Base-by-base conservation (phyloP, 257 asterid species). In the Nicotiana noctiflora region DNA sequence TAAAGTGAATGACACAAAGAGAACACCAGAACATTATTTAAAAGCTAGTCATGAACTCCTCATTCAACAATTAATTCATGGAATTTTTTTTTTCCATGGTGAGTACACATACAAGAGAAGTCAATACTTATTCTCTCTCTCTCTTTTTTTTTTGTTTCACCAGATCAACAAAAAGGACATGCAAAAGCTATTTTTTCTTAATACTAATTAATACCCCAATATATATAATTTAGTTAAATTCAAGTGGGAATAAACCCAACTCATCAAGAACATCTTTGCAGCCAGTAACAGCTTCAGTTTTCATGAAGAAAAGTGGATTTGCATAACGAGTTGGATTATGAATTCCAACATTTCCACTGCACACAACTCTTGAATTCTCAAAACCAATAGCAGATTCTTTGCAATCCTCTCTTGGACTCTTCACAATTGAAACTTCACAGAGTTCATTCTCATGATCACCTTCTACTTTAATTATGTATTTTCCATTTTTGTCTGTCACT, bases 221-320 rank as follows among this genome's bases (percentile, higher is more conserved):
- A 13, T 44, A 13, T 44, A 9, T 10, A 27, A 23, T 12, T 52
- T 27, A 55, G 18, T 1, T 21, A 74, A 74, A 25, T 14, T 74
- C 62, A 49, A 49, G 27, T 21, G 13, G 74, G 64, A 63, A 67
- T 1, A 3, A 82, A 49, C 51, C 86, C 84, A 89, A 8, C 10
- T 85, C 88, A 7, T 63, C 59, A 21, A 89, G 76, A 12, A 85
- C 80, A 0, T 31, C 12, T 11, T 18, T 14, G 91, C 92, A 87
- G 2, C 34, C 44, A 0, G 80, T 2, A 13, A 13, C 13, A 17
- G 80, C 2, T 2, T 27, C 8, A 2, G 12, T 8, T 5, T 86
- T 79, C 88, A 82, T 83, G 86, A 88, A 88, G 4, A 89, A 89
- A 3, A 90, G 78, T 1, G 90, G 87, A 34, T 88, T 90, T 1